Evolutionary conservation across 2,329 filamentous ascomycete genomes (phyloP), one percentile per base, ranked within the genome.

Genomic region (Stagonosporopsis rhizophila): DNA sequence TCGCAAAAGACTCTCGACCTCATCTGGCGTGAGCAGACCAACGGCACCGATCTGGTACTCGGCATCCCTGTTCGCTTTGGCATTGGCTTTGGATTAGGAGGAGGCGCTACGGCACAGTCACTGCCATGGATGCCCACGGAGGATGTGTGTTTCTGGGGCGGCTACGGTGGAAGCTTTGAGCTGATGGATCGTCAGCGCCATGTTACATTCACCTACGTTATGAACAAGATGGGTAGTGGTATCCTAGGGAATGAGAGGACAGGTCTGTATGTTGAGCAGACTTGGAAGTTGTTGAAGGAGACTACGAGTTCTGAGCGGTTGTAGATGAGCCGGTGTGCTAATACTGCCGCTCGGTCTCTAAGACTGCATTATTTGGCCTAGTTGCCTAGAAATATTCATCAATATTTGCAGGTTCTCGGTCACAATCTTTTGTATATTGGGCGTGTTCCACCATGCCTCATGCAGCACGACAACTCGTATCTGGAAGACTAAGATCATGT

Each of bases 11-110:
- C 56, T 1, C 41, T 60, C n/a, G 56, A 58, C n/a, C 39, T 48
- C 6, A 60, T 65, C 11, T 65, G 61, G 39, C 25, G 44, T 3
- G 51, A 50, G 4, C 56, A 65, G 46, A 30, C 50, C 35, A 7
- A 34, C 4, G 52, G 46, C 3, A 9, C 11, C 11, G 62, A 65
- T 37, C 42, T 58, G 4, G 60, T 61, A 4, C 8, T 61, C 7
- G 42, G 41, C 2, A 4, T 23, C 1, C 34, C 25, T 1, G 15
- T 63, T 0, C 45, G 50, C 4, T 44, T 58, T 19, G 60, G 62
- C 15, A 58, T 65, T 17, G 62, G 60, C 1, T 56, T 41, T 11
- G 60, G 8, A 1, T 15, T 63, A 12, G 38, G 46, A 2, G 45
- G 35, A 4, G 39, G 39, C 14, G 51, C 37, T 5, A 50, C 55